A percentile compares a stretch with the other conserved stretches of the same genome.
These are phyloP conservation scores for Eucalyptus marginata DNA, from an alignment of 345 rosid species.

Conservation along the genomic window DNA sequence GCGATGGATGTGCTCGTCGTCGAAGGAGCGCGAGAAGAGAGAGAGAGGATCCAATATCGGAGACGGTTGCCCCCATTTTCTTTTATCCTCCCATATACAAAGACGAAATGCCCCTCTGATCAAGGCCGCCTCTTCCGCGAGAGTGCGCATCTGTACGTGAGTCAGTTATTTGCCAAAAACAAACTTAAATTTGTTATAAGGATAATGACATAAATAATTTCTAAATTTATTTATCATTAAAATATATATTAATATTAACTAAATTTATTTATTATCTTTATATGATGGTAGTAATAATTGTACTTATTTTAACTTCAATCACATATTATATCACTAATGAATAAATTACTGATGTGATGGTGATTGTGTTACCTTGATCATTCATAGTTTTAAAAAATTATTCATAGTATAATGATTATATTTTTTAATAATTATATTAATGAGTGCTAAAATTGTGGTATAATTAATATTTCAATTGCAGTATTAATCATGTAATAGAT, in stretches of 20 bases:
- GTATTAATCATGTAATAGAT: background rate
- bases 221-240: background rate
- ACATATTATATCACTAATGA: background rate
- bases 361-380: background rate
- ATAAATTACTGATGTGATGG: rapidly evolving
- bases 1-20: background rate
- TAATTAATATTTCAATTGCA: background rate
- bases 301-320: background rate
- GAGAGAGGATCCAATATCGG: background rate
- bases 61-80: background rate
- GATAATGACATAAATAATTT: no score
- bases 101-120: background rate
- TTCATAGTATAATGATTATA: background rate
- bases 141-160: no score
- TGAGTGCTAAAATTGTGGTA: background rate
- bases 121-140: background rate
- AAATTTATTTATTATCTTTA: background rate
- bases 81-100: background rate
- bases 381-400: background rate
- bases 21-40: background rate
- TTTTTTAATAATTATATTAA: background rate
- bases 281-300: background rate
- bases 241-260: background rate
- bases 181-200: no score
- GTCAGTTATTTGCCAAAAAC: no score